Evolutionary conservation across 1,284 basidiomycete genomes (phyloP), one percentile per base, ranked within the genome.

Genomic region (Sanguinoderma infundibulare): DNA sequence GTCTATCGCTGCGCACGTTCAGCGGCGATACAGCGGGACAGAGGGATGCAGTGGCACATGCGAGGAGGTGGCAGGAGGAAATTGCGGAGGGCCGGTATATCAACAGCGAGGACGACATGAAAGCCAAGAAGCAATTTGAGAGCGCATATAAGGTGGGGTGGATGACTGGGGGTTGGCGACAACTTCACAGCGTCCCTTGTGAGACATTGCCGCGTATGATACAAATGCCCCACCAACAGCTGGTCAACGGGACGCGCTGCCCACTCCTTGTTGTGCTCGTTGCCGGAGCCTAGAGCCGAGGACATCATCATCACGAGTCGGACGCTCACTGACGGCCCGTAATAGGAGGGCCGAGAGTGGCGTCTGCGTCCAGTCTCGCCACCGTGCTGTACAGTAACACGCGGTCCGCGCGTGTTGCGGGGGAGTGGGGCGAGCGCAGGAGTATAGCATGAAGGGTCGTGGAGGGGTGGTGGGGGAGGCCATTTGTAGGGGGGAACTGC

Each of bases 11-110:
- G 32, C 28, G 39, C 53, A 52, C 55, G 56, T 57, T 57, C 59
- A 61, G 64, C 64, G 64, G 61, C 61, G 61, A 63, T 66, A 60
- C 57, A 61, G 61, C 61, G 64, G 56, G 53, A n/a, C 49, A 57
- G 44, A n/a, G 17, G 24, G 42, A 46, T 39, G 39, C 22, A 36
- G 40, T 35, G 28, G 28, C 32, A 36, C 17, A 24, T 50, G 26
- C 32, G 34, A 39, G 35, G 32, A 42, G 35, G 30, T 15, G 47
- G 54, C n/a, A 38, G 30, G 38, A 38, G 38, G 51, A 38, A n/a
- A n/a, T 28, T 42, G 55, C 53, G 57, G 60, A 53, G 39, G 44
- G 39, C 63, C 58, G 47, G 24, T 55, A 60, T 62, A 55, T 9
- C 60, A 55, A 62, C 63, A 65, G 56, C 55, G 53, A 56, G 40